phyloP scores from a whole-genome alignment of 148 eudicot genomes.

The Amaranthus cruentus region DNA sequence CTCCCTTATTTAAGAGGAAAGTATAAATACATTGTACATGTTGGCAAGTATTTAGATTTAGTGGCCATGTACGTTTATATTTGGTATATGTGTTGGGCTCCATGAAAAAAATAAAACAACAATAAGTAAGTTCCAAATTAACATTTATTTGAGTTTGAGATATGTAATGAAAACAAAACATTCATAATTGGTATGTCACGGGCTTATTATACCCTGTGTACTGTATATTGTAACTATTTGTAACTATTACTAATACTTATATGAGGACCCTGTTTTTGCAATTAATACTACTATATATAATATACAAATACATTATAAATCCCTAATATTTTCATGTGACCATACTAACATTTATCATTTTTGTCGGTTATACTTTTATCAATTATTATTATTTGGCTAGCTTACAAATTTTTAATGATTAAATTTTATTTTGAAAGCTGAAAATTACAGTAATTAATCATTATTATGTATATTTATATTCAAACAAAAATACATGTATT shows the following conservation, averaged over 20 bases:
- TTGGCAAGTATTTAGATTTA: too few relatives aligned
- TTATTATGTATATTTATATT: not conserved
- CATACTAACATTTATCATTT: not conserved
- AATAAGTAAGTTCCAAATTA: slow-evolving; percentile 16
- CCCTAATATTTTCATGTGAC: slow-evolving; percentile 8
- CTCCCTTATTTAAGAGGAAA: too few relatives aligned
- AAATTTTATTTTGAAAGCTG: too few relatives aligned
- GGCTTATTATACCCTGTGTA: not conserved
- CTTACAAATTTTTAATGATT: too few relatives aligned
- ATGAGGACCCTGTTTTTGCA: not conserved
- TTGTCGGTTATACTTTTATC: not conserved
- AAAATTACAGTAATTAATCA: too few relatives aligned
- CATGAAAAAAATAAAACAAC: not conserved
- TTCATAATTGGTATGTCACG: slow-evolving; percentile 26
- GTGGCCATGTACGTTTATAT: too few relatives aligned
- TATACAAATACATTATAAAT: not conserved
- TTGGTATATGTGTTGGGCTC: not conserved
- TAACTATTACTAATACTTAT: not conserved
- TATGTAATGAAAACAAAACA: slow-evolving; percentile 5
- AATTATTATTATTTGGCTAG: not conserved
- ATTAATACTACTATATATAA: not conserved
- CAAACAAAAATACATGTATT: not conserved
- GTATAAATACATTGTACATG: too few relatives aligned
- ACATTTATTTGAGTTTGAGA: slow-evolving; percentile 5
- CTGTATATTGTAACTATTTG: not conserved